phyloP scores from a whole-genome alignment of 441 rosid genomes.

The Pelargonium cotyledonis region DNA sequence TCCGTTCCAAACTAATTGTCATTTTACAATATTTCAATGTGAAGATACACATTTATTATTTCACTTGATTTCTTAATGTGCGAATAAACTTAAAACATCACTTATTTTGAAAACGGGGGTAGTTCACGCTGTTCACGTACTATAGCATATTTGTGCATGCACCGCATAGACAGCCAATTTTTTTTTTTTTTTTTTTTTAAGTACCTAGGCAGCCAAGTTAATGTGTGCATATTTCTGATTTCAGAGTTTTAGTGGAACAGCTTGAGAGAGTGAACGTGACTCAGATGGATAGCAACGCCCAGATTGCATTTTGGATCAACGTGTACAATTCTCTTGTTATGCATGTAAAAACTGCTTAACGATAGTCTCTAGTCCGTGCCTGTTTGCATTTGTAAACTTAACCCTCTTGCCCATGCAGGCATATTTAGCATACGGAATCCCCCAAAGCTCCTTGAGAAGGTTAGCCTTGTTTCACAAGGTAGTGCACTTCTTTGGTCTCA shows the following conservation, averaged over 20 bases:
- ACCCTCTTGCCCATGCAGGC: constrained; percentile 41
- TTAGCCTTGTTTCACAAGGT: constrained; percentile 92
- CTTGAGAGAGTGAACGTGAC: constrained; percentile 55
- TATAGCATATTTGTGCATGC: neutral
- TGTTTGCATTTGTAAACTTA: constrained; percentile 3
- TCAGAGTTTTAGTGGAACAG: constrained; percentile 80
- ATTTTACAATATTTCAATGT: too few relatives aligned
- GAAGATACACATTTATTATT: too few relatives aligned
- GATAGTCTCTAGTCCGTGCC: neutral
- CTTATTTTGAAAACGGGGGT: too few relatives aligned
- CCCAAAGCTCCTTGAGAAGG: constrained; percentile 61
- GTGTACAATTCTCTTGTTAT: constrained; percentile 83
- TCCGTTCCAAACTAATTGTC: too few relatives aligned
- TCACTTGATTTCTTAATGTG: too few relatives aligned
- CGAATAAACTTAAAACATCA: too few relatives aligned
- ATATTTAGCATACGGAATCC: constrained; percentile 77
- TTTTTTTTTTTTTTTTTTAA: too few relatives aligned
- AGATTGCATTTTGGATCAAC: constrained; percentile 80
- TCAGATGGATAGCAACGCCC: constrained; percentile 56
- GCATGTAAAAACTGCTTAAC: constrained; percentile 53
- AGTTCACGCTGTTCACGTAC: neutral
- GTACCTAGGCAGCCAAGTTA: neutral
- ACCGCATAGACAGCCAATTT: too few relatives aligned
- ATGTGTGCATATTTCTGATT: constrained; percentile 19
- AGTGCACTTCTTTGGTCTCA: constrained; percentile 29